Evolutionary conservation across 1,284 basidiomycete genomes (phyloP).

Genomic region (Apiotrichum sp.): DNA sequence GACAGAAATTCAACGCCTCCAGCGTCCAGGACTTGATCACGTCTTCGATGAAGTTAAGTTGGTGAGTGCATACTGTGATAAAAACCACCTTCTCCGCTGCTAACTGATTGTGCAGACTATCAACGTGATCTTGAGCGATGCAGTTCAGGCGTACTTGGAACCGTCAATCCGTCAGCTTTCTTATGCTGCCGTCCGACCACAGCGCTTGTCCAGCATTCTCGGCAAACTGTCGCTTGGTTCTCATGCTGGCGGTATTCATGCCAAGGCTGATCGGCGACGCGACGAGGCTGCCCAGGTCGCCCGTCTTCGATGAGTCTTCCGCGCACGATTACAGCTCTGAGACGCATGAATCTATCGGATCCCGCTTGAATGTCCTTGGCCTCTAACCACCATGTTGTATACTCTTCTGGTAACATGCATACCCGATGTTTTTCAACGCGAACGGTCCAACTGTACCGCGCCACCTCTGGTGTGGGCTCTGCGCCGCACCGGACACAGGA

Average conservation of each 20-base stretch:
- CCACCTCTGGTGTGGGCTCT: too few species aligned
- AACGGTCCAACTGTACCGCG: too few species aligned
- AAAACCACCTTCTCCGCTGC: too few species aligned
- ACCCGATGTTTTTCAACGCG: too few species aligned
- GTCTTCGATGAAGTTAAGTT: slow-evolving; percentile 74
- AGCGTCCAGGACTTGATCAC: slow-evolving; percentile 61
- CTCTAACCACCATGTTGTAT: too few species aligned
- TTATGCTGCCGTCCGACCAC: slow-evolving; percentile 66
- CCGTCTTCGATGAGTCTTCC: slow-evolving; percentile 21
- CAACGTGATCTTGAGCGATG: slow-evolving; percentile 65
- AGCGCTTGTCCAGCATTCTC: slow-evolving; percentile 66
- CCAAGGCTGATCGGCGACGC: slow-evolving; percentile 60
- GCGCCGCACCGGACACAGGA: too few species aligned
- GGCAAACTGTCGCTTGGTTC: slow-evolving; percentile 62
- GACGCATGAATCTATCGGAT: too few species aligned
- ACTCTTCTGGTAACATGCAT: too few species aligned
- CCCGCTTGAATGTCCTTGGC: too few species aligned
- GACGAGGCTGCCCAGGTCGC: slow-evolving; percentile 64
- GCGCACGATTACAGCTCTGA: too few species aligned
- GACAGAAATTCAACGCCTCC: slow-evolving; percentile 67
- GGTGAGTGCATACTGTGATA: slow-evolving; percentile 51
- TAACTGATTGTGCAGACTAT: too few species aligned
- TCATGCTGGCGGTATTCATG: slow-evolving; percentile 28
- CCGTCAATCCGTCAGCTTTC: slow-evolving; percentile 65
- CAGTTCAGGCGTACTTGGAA: slow-evolving; percentile 72